These are phyloP conservation scores for Haplographium delicatum DNA, from an alignment of 495 filamentous ascomycete species.

Conservation along the genomic window DNA sequence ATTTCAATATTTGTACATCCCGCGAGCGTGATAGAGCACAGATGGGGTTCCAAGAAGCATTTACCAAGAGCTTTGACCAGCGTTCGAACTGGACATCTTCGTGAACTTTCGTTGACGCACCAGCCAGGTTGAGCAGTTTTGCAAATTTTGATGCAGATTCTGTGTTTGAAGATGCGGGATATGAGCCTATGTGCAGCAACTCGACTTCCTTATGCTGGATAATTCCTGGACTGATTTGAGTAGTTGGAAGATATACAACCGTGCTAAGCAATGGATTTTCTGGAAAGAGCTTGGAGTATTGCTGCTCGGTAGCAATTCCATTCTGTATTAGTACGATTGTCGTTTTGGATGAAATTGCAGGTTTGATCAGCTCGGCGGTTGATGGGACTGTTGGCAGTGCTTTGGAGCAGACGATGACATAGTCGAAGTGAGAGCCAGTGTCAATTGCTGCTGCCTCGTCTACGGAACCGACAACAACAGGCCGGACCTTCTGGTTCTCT, in stretches of 20 bases:
- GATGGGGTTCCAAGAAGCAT: slow-evolving; percentile 47
- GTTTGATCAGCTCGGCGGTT: slow-evolving; percentile 33
- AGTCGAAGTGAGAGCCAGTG: slow-evolving; percentile 38
- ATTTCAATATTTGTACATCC: slow-evolving; percentile 39
- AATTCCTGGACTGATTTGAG: slow-evolving; percentile 34
- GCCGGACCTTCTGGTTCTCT: slow-evolving; percentile 28
- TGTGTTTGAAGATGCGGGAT: slow-evolving; percentile 32
- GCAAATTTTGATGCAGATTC: slow-evolving; percentile 29
- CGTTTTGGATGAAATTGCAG: slow-evolving; percentile 37
- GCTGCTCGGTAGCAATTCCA: slow-evolving; percentile 49
- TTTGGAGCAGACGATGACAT: slow-evolving; percentile 46
- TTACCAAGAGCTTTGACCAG: slow-evolving; percentile 49
- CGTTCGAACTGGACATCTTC: slow-evolving; percentile 46
- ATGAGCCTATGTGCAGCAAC: slow-evolving; percentile 42
- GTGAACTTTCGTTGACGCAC: slow-evolving; percentile 33
- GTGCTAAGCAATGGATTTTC: slow-evolving; percentile 38
- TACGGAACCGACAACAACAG: slow-evolving; percentile 35
- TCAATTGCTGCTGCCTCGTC: slow-evolving; percentile 28
- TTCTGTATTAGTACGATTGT: slow-evolving; percentile 51
- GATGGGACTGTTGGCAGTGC: slow-evolving; percentile 31
- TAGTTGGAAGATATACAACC: slow-evolving; percentile 45
- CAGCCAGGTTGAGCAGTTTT: slow-evolving; percentile 32
- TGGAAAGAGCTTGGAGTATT: slow-evolving; percentile 39
- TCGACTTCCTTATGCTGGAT: slow-evolving; percentile 32
- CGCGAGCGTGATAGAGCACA: slow-evolving; percentile 42